Evolutionary conservation across 345 rosid genomes (phyloP).

Genomic region (Aquilaria malaccensis): DNA sequence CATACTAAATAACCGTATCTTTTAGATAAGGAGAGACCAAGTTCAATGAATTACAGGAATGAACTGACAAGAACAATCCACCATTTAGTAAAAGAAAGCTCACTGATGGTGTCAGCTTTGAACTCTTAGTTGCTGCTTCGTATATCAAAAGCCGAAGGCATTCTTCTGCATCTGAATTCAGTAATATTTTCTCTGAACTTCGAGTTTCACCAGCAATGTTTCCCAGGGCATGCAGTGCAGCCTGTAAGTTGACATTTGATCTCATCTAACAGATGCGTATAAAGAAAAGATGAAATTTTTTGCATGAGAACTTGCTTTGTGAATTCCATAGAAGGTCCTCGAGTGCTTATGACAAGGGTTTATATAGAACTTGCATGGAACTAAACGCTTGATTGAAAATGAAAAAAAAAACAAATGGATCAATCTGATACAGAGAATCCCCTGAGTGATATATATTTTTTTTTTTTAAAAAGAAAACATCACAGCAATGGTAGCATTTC

Average conservation of each 20-base stretch:
- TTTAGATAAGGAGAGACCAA: conserved; percentile 1
- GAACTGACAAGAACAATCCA: not conserved
- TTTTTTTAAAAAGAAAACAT: too few species aligned
- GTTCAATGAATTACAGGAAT: not conserved
- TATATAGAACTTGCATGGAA: too few species aligned
- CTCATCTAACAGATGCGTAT: too few species aligned
- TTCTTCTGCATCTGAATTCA: conserved; percentile 70
- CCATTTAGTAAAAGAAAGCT: conserved; percentile 14
- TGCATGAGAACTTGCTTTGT: too few species aligned
- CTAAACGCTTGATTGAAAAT: too few species aligned
- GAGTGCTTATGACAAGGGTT: too few species aligned
- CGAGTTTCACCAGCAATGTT: conserved; percentile 69
- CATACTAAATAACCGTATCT: not conserved
- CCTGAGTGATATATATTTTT: too few species aligned
- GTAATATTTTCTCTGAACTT: conserved; percentile 35
- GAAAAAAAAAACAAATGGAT: too few species aligned
- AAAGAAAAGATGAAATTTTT: too few species aligned
- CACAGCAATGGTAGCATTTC: too few species aligned
- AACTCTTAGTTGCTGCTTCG: conserved; percentile 65
- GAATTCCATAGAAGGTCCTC: too few species aligned
- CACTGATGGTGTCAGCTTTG: conserved; percentile 80
- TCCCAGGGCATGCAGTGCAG: conserved; percentile 78
- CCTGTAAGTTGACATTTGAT: conserved; percentile 36
- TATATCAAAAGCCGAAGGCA: conserved; percentile 57
- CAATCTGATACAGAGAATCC: too few species aligned